These are phyloP conservation scores for Cladosporium colombiae DNA, from an alignment of 2,329 filamentous ascomycete species.

Conservation along the genomic window DNA sequence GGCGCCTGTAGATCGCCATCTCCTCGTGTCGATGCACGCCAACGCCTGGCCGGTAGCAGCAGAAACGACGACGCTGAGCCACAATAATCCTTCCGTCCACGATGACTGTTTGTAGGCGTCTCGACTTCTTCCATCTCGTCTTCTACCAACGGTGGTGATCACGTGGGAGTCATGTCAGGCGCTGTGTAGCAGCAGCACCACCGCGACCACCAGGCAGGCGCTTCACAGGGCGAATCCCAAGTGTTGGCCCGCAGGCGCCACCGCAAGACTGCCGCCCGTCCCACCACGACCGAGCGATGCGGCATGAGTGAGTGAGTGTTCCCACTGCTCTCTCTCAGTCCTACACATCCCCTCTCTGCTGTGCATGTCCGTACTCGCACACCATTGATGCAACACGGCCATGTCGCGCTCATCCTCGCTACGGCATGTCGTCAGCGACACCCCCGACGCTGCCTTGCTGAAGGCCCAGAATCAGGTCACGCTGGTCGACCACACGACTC, in stretches of 20 bases:
- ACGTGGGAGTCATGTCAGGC: not conserved
- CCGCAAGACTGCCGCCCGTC: not conserved
- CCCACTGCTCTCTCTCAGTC: constrained; percentile 3
- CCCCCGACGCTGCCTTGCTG: constrained; percentile 26
- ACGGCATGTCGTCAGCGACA: constrained; percentile 28
- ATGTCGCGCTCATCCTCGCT: constrained; percentile 33
- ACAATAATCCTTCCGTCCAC: not conserved
- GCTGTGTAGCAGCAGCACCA: not conserved
- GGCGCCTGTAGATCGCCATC: constrained; percentile 12
- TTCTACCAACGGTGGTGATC: not conserved
- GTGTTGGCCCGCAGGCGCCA: not conserved
- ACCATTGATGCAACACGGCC: constrained; percentile 9
- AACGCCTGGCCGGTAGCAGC: not conserved
- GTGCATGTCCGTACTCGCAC: constrained; percentile 1
- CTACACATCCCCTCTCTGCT: constrained; percentile 11
- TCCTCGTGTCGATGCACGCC: not conserved
- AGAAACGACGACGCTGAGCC: not conserved
- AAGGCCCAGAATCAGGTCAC: constrained; percentile 61
- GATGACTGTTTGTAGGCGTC: not conserved
- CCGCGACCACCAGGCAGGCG: not conserved
- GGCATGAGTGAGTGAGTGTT: not conserved
- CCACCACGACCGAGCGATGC: not conserved
- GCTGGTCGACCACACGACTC: constrained; percentile 60
- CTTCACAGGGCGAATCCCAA: no score
- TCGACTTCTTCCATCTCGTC: not conserved